phyloP scores from a whole-genome alignment of 2,329 filamentous ascomycete genomes.

The Fusarium agapanthi region DNA sequence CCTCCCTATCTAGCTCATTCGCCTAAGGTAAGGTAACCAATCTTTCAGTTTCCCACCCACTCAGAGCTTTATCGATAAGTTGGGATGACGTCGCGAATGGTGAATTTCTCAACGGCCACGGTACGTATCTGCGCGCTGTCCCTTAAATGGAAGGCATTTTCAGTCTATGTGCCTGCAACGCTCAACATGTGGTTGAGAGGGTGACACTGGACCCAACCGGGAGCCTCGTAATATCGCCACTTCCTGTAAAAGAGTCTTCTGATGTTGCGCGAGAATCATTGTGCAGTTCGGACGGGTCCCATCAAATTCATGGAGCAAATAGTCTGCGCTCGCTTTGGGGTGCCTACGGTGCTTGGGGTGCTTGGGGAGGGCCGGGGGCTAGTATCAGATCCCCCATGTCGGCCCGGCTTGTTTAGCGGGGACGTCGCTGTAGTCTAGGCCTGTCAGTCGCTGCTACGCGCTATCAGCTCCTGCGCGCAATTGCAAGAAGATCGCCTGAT shows the following conservation, averaged over 20 bases:
- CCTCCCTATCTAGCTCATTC: slow-evolving; percentile 33
- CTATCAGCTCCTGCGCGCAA: neutral
- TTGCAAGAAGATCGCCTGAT: neutral
- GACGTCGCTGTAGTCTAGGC: neutral
- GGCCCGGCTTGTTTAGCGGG: slow-evolving; percentile 29
- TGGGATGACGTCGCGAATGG: slow-evolving; percentile 40
- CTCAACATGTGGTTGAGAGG: slow-evolving; percentile 20
- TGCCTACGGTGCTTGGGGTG: neutral
- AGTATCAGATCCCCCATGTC: slow-evolving; percentile 31
- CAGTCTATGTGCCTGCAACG: slow-evolving; percentile 5
- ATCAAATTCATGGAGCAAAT: slow-evolving; percentile 18
- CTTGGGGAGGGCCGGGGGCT: slow-evolving; percentile 10
- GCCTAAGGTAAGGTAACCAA: slow-evolving; percentile 14
- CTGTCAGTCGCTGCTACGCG: slow-evolving; percentile 15
- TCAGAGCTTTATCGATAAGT: slow-evolving; percentile 45
- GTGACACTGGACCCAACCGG: slow-evolving; percentile 20
- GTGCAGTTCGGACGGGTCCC: slow-evolving; percentile 16
- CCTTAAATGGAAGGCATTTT: slow-evolving; percentile 18
- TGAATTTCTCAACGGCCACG: slow-evolving; percentile 33
- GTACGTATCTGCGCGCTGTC: slow-evolving; percentile 34
- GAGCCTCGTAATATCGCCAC: slow-evolving; percentile 25
- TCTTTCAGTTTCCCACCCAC: slow-evolving; percentile 14
- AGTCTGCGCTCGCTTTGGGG: slow-evolving; percentile 6
- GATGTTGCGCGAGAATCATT: slow-evolving; percentile 29
- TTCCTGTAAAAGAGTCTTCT: slow-evolving; percentile 18